phyloP scores from a whole-genome alignment of 495 filamentous ascomycete species.

The Podospora pseudoanserina region DNA sequence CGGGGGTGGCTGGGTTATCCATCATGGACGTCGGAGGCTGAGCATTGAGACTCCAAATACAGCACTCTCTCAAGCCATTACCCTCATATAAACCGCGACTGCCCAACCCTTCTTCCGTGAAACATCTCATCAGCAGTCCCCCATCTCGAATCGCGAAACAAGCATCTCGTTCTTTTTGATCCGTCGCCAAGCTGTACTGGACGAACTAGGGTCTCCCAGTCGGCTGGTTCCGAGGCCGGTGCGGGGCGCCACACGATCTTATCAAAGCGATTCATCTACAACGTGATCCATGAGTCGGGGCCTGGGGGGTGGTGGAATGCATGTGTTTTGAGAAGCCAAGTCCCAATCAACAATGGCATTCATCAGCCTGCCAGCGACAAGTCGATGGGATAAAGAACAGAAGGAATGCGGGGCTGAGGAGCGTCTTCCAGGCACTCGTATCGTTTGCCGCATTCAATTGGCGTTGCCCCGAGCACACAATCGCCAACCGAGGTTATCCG shows the following conservation, averaged over 20 bases:
- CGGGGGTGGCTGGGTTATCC: not conserved
- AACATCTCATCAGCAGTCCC: not conserved
- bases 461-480: slow-evolving; percentile 12
- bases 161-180: not conserved
- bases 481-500: slow-evolving; percentile 24
- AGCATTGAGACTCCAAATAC: not conserved
- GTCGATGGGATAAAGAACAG: not conserved
- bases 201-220: not conserved
- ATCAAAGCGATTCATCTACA: slow-evolving; percentile 3
- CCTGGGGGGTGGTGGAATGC: not conserved
- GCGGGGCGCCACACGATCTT: slow-evolving; percentile 6
- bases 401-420: not conserved
- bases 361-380: not conserved
- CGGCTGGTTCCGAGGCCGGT: not conserved
- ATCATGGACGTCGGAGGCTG: not conserved
- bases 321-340: not conserved
- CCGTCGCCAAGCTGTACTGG: not conserved
- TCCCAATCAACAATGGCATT: not conserved
- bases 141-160: not conserved
- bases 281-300: not conserved
- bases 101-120: not conserved
- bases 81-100: no score
- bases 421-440: not conserved
- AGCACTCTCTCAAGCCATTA: not conserved
- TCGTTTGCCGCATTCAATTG: slow-evolving; percentile 9